Conservation (phyloP, 345 rosid species). For the Linum usitatissimum region DNA sequence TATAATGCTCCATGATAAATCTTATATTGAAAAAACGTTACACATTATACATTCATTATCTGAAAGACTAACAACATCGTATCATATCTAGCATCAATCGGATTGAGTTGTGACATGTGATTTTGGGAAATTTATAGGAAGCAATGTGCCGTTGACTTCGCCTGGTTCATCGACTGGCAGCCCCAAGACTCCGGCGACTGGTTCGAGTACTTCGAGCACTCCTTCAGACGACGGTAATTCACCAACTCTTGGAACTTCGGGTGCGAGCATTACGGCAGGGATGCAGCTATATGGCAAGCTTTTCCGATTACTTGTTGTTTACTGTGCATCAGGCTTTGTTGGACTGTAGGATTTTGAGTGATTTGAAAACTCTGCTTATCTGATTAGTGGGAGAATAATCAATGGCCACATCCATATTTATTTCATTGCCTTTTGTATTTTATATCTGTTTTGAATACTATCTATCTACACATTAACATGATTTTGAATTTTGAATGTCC, state of each 20-base stretch:
- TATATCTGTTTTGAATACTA: no score
- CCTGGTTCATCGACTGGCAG: constrained; percentile 19
- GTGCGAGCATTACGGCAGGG: constrained; percentile 3
- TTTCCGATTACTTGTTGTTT: constrained; percentile 2
- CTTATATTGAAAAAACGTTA: no score
- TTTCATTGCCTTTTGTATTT: no score
- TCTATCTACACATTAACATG: no score
- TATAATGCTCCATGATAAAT: no score
- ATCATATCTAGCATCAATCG: no score
- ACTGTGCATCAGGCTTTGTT: constrained; percentile 3
- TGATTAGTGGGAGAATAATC: no score
- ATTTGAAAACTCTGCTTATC: no score
- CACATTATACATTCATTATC: background rate
- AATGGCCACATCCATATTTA: no score
- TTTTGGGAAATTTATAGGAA: constrained; percentile 1
- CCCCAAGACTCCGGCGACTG: constrained; percentile 13
- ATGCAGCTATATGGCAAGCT: constrained; percentile 11
- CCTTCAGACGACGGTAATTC: constrained; percentile 26
- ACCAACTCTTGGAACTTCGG: constrained; percentile 16
- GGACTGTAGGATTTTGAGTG: background rate
- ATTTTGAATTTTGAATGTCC: no score
- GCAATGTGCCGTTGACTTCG: constrained; percentile 13
- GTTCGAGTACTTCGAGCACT: constrained; percentile 13
- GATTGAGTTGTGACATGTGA: background rate
- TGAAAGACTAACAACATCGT: background rate